Evolutionary conservation across 2,329 filamentous ascomycete species (phyloP).

Genomic region (Pyricularia grisea): DNA sequence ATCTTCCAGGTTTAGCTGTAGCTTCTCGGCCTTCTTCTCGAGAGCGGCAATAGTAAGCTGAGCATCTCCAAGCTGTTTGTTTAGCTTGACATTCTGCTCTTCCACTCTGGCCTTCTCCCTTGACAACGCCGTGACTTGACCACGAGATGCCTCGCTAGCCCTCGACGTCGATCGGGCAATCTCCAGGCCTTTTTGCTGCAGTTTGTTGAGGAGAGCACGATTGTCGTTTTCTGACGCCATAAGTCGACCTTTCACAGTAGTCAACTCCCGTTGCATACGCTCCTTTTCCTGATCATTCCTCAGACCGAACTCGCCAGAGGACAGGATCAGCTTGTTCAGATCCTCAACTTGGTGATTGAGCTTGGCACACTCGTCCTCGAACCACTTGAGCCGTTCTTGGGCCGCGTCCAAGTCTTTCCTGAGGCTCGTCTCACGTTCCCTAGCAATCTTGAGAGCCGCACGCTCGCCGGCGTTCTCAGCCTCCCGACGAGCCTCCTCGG

Average conservation of each 20-base stretch:
- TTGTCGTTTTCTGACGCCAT: slow-evolving; percentile 95
- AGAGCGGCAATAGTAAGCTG: slow-evolving; percentile 75
- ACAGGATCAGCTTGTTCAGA: slow-evolving; percentile 76
- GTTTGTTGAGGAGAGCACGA: slow-evolving; percentile 85
- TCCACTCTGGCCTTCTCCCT: slow-evolving; percentile 76
- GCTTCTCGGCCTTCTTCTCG: slow-evolving; percentile 91
- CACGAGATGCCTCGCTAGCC: slow-evolving; percentile 73
- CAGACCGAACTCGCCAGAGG: slow-evolving; percentile 80
- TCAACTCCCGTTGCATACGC: slow-evolving; percentile 80
- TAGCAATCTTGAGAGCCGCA: slow-evolving; percentile 65
- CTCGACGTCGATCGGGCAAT: slow-evolving; percentile 85
- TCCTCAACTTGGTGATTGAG: slow-evolving; percentile 75
- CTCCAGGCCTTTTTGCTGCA: slow-evolving; percentile 94
- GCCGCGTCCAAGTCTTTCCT: slow-evolving; percentile 74
- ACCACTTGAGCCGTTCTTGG: slow-evolving; percentile 64
- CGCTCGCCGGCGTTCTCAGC: slow-evolving; percentile 75
- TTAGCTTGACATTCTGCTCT: slow-evolving; percentile 70
- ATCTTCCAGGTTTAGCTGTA: slow-evolving; percentile 81
- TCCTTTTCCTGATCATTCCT: slow-evolving; percentile 93
- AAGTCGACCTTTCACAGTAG: slow-evolving; percentile 82
- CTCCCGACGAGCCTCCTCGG: slow-evolving; percentile 77
- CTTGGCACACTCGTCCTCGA: slow-evolving; percentile 69
- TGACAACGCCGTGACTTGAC: slow-evolving; percentile 66
- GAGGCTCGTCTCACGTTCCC: slow-evolving; percentile 70
- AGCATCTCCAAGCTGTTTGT: slow-evolving; percentile 76